These are phyloP conservation scores for Iris macrosiphon DNA, from an alignment of 106 monocot genomes.

Conservation along the genomic window DNA sequence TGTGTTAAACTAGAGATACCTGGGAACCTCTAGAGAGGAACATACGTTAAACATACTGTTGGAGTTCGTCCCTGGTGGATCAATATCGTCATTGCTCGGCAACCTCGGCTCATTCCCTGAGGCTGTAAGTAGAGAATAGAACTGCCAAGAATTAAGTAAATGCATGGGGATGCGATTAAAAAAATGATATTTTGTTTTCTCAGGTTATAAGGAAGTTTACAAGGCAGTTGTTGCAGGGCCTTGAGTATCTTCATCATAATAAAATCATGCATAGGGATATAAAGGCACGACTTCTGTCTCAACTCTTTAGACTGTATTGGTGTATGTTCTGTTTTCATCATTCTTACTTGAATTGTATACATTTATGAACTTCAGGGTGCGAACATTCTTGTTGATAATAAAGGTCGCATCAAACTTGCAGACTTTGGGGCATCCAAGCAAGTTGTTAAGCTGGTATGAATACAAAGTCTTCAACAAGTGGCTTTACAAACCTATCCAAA, in stretches of 20 bases:
- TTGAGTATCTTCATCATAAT: conserved; percentile 87
- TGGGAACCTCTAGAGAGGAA: conserved; percentile 81
- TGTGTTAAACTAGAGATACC: conserved; percentile 58
- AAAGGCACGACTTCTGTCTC: conserved; percentile 48
- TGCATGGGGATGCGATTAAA: too few species aligned
- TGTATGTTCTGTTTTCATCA: background rate
- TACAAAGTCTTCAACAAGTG: too few species aligned
- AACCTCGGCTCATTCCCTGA: conserved; percentile 92
- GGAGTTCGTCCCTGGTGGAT: conserved; percentile 94
- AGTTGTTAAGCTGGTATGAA: conserved; percentile 73
- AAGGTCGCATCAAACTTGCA: conserved; percentile 89
- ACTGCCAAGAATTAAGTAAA: too few species aligned
- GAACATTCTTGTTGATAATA: conserved; percentile 92
- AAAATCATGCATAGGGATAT: conserved; percentile 92
- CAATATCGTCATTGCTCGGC: conserved; percentile 77
- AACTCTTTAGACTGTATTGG: background rate
- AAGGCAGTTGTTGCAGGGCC: conserved; percentile 69
- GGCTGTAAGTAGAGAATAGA: conserved; percentile 53
- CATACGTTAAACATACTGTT: conserved; percentile 79
- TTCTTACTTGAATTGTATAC: background rate
- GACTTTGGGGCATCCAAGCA: conserved; percentile 95
- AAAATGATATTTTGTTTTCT: too few species aligned
- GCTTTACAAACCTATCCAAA: too few species aligned
- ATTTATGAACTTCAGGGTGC: conserved; percentile 65
- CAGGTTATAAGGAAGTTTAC: conserved; percentile 92